A percentile compares a stretch with the other conserved stretches of the same genome.
phyloP scores from a whole-genome alignment of 2,329 filamentous ascomycete species.

The Aspergillus hiratsukae region DNA sequence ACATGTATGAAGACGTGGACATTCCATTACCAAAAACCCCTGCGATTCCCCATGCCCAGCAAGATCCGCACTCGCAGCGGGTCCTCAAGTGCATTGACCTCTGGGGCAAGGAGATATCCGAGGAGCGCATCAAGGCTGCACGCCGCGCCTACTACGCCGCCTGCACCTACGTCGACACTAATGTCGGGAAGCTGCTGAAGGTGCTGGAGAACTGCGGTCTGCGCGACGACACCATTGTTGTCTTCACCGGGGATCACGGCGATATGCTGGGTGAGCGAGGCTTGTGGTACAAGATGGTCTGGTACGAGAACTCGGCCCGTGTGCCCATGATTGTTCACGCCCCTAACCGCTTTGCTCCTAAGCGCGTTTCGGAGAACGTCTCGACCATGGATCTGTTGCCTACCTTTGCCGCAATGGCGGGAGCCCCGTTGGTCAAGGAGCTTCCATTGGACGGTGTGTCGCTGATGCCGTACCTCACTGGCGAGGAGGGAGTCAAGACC shows the following conservation, averaged over 20 bases:
- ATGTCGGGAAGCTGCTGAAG: slow-evolving; percentile 75
- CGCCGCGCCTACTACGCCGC: slow-evolving; percentile 88
- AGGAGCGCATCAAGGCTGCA: slow-evolving; percentile 80
- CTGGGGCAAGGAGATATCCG: slow-evolving; percentile 75
- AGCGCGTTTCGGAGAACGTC: slow-evolving; percentile 75
- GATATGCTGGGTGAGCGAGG: slow-evolving; percentile 94
- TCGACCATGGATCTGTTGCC: slow-evolving; percentile 88
- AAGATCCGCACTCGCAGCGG: slow-evolving; percentile 82
- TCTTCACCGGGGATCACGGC: slow-evolving; percentile 91
- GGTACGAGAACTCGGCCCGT: slow-evolving; percentile 85
- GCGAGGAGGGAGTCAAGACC: slow-evolving; percentile 51
- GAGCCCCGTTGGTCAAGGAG: slow-evolving; percentile 61
- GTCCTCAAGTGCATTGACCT: slow-evolving; percentile 82
- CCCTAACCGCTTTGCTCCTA: slow-evolving; percentile 69
- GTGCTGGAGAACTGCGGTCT: slow-evolving; percentile 75
- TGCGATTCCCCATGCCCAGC: slow-evolving; percentile 71
- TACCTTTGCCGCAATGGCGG: slow-evolving; percentile 78
- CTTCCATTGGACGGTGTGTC: slow-evolving; percentile 85
- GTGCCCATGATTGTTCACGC: slow-evolving; percentile 84
- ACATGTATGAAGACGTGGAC: slow-evolving; percentile 82
- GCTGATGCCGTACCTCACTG: slow-evolving; percentile 69
- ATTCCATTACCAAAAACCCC: slow-evolving; percentile 73
- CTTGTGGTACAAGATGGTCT: slow-evolving; percentile 96
- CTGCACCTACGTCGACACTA: slow-evolving; percentile 90
- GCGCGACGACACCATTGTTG: slow-evolving; percentile 79